A percentile compares a stretch with the other conserved stretches of the same genome.
Conservation (phyloP, 805 yeast species). For the Vanderwaltozyma yarrowii region DNA sequence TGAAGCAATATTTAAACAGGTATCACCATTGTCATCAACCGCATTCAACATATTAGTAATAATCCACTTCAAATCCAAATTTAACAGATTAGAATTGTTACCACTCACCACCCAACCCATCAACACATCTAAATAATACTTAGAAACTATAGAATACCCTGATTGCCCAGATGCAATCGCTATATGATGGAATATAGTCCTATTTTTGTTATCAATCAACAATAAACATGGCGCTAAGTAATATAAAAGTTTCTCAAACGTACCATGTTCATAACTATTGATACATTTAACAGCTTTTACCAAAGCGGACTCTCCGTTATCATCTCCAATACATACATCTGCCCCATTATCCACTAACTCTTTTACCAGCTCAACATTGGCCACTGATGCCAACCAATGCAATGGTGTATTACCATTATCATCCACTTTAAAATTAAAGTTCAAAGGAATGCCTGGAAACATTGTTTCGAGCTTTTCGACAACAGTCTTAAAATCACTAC, state of each 20-base stretch:
- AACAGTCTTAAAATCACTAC: not conserved
- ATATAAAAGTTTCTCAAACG: constrained; percentile 62
- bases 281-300: constrained; percentile 66
- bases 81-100: constrained; percentile 37
- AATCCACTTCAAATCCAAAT: constrained; percentile 43
- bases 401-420: constrained; percentile 87
- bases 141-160: constrained; percentile 61
- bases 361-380: constrained; percentile 57
- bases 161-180: constrained; percentile 69
- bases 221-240: constrained; percentile 66
- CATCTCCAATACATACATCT: constrained; percentile 55
- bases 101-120: constrained; percentile 65
- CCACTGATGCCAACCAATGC: constrained; percentile 94
- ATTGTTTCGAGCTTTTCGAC: constrained; percentile 16
- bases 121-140: constrained; percentile 61
- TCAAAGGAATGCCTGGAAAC: constrained; percentile 28
- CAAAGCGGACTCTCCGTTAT: constrained; percentile 79
- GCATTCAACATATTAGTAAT: constrained; percentile 70
- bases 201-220: constrained; percentile 54
- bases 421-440: constrained; percentile 81
- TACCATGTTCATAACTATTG: constrained; percentile 68
- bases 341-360: constrained; percentile 61
- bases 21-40: constrained; percentile 90
- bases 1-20: constrained; percentile 88
- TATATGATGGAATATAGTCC: constrained; percentile 82